phyloP scores from a whole-genome alignment of 176 grass and related monocot genomes.

The Musa troglodytarum region DNA sequence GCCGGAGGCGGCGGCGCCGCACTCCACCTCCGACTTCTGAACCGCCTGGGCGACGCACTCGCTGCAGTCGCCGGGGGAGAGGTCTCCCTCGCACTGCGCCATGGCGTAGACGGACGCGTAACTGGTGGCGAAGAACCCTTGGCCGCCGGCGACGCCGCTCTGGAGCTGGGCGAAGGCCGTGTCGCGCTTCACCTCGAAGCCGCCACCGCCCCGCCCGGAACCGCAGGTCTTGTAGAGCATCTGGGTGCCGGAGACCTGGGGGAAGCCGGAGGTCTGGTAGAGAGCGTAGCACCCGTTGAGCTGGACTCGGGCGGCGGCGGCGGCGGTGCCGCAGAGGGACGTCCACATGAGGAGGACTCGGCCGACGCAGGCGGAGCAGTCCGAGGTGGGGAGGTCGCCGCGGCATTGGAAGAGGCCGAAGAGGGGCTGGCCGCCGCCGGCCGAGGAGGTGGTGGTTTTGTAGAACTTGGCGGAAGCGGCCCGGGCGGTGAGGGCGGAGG shows the following conservation, averaged over 20 bases:
- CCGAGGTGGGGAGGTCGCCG: conserved; percentile 59
- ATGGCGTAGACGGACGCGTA: conserved; percentile 82
- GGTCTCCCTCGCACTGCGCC: conserved; percentile 95
- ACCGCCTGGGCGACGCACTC: conserved; percentile 78
- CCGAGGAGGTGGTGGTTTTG: conserved; percentile 48
- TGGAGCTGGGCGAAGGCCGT: conserved; percentile 74
- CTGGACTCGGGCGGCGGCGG: conserved; percentile 78
- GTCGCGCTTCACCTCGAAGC: conserved; percentile 67
- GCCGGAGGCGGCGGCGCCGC: conserved; percentile 77
- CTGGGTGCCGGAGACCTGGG: conserved; percentile 87
- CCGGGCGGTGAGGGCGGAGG: conserved; percentile 44
- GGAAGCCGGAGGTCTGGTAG: conserved; percentile 78
- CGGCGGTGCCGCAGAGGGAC: conserved; percentile 44
- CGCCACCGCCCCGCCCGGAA: conserved; percentile 25
- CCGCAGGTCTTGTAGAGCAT: conserved; percentile 95
- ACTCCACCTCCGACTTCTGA: conserved; percentile 86
- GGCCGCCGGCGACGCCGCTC: conserved; percentile 31
- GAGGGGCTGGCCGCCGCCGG: conserved; percentile 22
- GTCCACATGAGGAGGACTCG: conserved; percentile 62
- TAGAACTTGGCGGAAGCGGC: conserved; percentile 69
- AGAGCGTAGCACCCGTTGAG: conserved; percentile 81
- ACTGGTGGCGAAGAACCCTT: conserved; percentile 67
- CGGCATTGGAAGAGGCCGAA: conserved; percentile 95
- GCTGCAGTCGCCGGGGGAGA: conserved; percentile 60
- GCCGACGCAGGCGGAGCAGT: conserved; percentile 68